These are phyloP conservation scores for Acrocalymma vagum DNA, from an alignment of 2,329 filamentous ascomycete species.

Conservation along the genomic window DNA sequence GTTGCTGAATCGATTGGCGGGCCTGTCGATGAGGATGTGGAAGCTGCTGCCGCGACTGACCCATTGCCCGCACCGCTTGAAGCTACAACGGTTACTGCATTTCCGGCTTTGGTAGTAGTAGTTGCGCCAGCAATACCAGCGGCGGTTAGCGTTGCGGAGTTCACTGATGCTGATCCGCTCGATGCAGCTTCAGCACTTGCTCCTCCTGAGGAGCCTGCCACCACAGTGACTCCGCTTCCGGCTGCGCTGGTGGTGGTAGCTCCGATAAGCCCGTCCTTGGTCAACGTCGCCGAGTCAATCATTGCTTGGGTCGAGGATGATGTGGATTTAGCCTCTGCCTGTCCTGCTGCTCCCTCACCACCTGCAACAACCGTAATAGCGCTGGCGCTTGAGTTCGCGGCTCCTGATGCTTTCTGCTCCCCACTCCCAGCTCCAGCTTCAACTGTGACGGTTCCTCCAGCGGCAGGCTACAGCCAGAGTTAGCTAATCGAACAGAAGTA, in stretches of 20 bases:
- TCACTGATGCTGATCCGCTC: too few species aligned
- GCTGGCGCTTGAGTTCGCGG: neutral
- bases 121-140: conserved; percentile 17
- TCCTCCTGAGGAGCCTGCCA: conserved; percentile 27
- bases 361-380: conserved; percentile 22
- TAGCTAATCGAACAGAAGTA: too few species aligned
- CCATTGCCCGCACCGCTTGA: too few species aligned
- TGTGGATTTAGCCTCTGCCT: too few species aligned
- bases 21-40: conserved; percentile 14
- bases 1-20: conserved; percentile 28
- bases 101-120: conserved; percentile 23
- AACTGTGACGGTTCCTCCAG: conserved; percentile 1
- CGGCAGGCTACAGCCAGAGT: too few species aligned
- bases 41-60: conserved; percentile 14
- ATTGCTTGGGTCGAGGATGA: conserved; percentile 18
- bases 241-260: conserved; percentile 27
- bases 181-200: too few species aligned
- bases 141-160: neutral
- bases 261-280: conserved; percentile 25
- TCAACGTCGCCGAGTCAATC: conserved; percentile 29
- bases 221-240: conserved; percentile 22
- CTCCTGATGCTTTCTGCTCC: too few species aligned
- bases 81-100: too few species aligned
- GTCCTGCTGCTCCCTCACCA: conserved; percentile 16
- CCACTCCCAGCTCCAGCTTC: neutral